Evolutionary conservation across 2,329 filamentous ascomycete genomes (phyloP).

Genomic region (Dendrostoma leiphaemia): DNA sequence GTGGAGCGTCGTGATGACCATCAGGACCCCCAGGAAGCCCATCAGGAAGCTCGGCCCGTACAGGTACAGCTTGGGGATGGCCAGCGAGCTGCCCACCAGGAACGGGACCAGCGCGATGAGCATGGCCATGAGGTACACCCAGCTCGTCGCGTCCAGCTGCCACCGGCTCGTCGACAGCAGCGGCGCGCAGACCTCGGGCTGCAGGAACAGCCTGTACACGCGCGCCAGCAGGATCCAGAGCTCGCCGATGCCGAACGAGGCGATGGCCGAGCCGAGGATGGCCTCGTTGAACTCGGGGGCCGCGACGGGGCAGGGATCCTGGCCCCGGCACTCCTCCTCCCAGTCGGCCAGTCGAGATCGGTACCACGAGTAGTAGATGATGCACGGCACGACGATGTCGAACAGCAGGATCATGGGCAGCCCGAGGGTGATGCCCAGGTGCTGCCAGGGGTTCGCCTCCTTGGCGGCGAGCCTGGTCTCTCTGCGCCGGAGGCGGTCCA

Average conservation of each 20-base stretch:
- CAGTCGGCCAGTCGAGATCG: not conserved
- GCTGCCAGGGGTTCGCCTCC: slow-evolving; percentile 14
- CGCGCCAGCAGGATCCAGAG: slow-evolving; percentile 16
- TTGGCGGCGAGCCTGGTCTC: slow-evolving; percentile 8
- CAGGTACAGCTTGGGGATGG: slow-evolving; percentile 13
- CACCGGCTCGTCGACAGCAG: slow-evolving; percentile 12
- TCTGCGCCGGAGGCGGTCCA: slow-evolving; percentile 1
- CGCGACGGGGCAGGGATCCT: slow-evolving; percentile 3
- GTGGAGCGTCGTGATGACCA: slow-evolving; percentile 10
- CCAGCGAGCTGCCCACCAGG: slow-evolving; percentile 10
- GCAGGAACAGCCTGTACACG: slow-evolving; percentile 9
- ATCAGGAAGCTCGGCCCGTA: slow-evolving; percentile 17
- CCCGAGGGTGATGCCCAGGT: slow-evolving; percentile 15
- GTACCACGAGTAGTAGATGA: slow-evolving; percentile 19
- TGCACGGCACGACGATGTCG: slow-evolving; percentile 18
- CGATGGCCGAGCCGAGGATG: slow-evolving; percentile 67
- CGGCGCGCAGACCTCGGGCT: slow-evolving; percentile 15
- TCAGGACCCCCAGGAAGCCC: slow-evolving; percentile 12
- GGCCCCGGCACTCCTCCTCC: not conserved
- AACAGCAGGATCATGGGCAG: slow-evolving; percentile 17
- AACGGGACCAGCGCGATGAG: slow-evolving; percentile 15
- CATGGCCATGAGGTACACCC: slow-evolving; percentile 13
- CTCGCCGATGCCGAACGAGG: slow-evolving; percentile 39
- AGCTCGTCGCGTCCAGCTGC: slow-evolving; percentile 18
- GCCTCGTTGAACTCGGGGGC: slow-evolving; percentile 9